phyloP scores from a whole-genome alignment of 257 asterid species.

The Lycium barbarum region DNA sequence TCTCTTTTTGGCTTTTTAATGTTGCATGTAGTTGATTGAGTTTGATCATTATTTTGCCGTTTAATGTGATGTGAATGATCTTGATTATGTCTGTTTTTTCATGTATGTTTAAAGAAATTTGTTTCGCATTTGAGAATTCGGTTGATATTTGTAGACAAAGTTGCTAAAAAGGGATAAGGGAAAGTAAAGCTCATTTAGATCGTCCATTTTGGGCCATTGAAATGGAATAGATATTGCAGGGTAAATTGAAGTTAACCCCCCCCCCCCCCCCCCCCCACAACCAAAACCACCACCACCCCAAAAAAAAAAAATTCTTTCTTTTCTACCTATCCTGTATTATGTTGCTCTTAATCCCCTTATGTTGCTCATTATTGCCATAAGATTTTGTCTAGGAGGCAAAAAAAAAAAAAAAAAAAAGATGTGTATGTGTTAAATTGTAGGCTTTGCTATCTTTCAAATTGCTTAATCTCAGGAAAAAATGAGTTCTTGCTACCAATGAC shows the following conservation, averaged over 20 bases:
- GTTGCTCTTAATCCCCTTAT: neutral
- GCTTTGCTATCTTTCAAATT: neutral
- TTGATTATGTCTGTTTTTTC: neutral
- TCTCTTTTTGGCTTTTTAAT: neutral
- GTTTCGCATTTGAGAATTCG: neutral
- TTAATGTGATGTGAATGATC: conserved; percentile 5
- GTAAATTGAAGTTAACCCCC: neutral
- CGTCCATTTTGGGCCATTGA: neutral
- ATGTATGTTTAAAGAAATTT: neutral
- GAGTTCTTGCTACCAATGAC: neutral
- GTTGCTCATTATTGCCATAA: neutral
- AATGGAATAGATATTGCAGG: neutral
- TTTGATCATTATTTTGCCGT: neutral
- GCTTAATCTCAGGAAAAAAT: neutral
- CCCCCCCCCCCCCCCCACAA: too few species aligned
- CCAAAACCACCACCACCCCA: too few species aligned
- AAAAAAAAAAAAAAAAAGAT: neutral
- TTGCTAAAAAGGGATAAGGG: neutral
- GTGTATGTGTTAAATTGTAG: neutral
- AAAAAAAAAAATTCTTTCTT: neutral
- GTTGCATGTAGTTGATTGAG: conserved; percentile 16
- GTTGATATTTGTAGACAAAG: neutral
- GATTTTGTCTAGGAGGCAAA: neutral
- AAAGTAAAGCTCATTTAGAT: conserved; percentile 19
- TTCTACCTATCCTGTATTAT: neutral